A percentile compares a stretch with the other conserved stretches of the same genome.
phyloP scores from a whole-genome alignment of 257 asterid species.

The Jacaranda copaia region DNA sequence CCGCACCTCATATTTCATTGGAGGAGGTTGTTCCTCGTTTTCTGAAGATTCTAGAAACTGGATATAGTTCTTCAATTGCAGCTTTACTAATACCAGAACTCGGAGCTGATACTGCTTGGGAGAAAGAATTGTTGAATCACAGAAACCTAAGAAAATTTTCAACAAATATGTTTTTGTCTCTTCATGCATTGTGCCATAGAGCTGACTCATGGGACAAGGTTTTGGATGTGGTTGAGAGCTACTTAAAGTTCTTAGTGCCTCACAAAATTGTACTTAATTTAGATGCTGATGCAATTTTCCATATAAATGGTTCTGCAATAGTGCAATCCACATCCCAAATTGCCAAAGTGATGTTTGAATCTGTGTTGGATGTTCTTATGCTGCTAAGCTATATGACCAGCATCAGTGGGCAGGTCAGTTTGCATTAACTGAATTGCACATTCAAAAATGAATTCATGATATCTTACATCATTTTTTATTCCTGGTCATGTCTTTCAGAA shows the following conservation, averaged over 20 bases:
- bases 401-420: conserved; percentile 92
- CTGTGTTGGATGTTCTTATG: conserved; percentile 79
- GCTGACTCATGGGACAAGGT: conserved; percentile 83
- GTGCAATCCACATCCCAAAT: conserved; percentile 92
- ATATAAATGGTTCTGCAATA: conserved; percentile 55
- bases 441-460: conserved; percentile 12
- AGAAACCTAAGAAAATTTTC: conserved; percentile 87
- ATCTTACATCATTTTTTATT: conserved; percentile 3
- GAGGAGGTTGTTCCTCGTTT: conserved; percentile 83
- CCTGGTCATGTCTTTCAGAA: conserved; percentile 12
- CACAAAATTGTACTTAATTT: conserved; percentile 61
- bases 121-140: conserved; percentile 76
- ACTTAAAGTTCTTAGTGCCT: conserved; percentile 82
- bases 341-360: conserved; percentile 89
- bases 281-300: conserved; percentile 52
- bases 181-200: conserved; percentile 67
- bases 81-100: conserved; percentile 69
- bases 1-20: conserved; percentile 60
- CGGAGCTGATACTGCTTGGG: conserved; percentile 84
- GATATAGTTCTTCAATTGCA: conserved; percentile 67
- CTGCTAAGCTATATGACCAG: conserved; percentile 83
- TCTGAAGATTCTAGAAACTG: conserved; percentile 76
- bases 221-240: conserved; percentile 73
- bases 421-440: conserved; percentile 27
- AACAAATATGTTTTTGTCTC: conserved; percentile 69